Percentiles rank a stretch among this genome's conserved stretches.
These are phyloP conservation scores for Rhodomyrtus psidioides DNA, from an alignment of 441 rosid genomes.

Conservation along the genomic window DNA sequence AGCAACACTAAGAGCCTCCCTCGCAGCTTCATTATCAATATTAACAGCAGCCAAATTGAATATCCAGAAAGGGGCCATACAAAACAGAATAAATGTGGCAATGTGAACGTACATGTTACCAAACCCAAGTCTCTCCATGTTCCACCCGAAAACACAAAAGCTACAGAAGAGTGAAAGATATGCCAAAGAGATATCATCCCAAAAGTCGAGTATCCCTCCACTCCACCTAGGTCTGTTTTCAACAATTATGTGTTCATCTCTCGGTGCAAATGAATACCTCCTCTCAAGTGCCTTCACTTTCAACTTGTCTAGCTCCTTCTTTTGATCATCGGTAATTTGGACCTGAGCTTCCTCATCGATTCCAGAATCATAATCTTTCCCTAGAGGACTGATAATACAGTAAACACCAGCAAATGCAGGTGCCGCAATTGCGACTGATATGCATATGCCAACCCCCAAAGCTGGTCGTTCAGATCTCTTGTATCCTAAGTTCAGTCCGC, in stretches of 20 bases:
- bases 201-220: conserved; percentile 74
- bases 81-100: conserved; percentile 76
- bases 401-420: conserved; percentile 81
- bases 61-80: conserved; percentile 88
- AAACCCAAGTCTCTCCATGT: conserved; percentile 90
- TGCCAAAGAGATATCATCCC: conserved; percentile 81
- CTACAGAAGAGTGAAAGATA: conserved; percentile 73
- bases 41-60: conserved; percentile 86
- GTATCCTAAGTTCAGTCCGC: conserved; percentile 76
- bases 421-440: conserved; percentile 74
- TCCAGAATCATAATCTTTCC: conserved; percentile 56
- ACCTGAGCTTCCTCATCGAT: conserved; percentile 61
- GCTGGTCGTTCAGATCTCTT: conserved; percentile 78
- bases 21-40: conserved; percentile 45
- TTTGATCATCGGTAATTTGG: conserved; percentile 20
- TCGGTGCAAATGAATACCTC: conserved; percentile 57
- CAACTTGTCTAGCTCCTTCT: conserved; percentile 9
- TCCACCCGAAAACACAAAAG: conserved; percentile 91
- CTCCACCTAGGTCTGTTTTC: conserved; percentile 67
- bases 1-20: conserved; percentile 50
- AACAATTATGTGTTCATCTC: conserved; percentile 27
- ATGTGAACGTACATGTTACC: conserved; percentile 96
- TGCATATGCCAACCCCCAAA: conserved; percentile 70
- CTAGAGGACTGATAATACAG: conserved; percentile 71
- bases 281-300: conserved; percentile 34